Conservation (phyloP, 805 yeast genomes). For the Pichia cephalocereana region DNA sequence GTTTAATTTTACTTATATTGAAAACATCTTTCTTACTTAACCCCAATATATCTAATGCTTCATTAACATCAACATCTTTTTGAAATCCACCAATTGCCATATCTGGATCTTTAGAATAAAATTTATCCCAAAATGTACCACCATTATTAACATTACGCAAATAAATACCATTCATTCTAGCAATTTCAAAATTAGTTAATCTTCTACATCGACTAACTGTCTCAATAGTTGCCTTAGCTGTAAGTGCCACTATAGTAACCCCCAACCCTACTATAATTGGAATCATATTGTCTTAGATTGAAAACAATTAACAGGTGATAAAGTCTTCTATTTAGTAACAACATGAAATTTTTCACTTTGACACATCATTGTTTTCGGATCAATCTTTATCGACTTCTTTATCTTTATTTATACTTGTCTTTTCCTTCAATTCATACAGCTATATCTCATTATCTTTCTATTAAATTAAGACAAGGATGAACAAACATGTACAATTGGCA, state of each 20-base stretch:
- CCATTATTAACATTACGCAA: background rate
- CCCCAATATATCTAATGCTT: conserved; percentile 57
- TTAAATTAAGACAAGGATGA: background rate
- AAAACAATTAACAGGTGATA: too few species aligned
- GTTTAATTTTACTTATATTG: conserved; percentile 53
- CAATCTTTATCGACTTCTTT: too few species aligned
- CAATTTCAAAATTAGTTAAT: conserved; percentile 30
- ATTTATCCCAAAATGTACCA: conserved; percentile 2
- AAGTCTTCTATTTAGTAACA: too few species aligned
- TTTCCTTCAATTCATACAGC: too few species aligned
- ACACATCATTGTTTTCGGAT: too few species aligned
- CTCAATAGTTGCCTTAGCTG: conserved; percentile 30
- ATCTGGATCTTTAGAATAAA: conserved; percentile 21
- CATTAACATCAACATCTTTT: conserved; percentile 56
- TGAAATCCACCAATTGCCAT: conserved; percentile 54
- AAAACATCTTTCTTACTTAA: conserved; percentile 31
- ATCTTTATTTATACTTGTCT: too few species aligned
- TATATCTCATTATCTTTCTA: too few species aligned
- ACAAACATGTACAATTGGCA: background rate
- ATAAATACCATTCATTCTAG: conserved; percentile 30
- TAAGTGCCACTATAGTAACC: conserved; percentile 41
- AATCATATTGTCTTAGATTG: conserved; percentile 17
- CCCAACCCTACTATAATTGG: conserved; percentile 51
- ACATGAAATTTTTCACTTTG: too few species aligned
- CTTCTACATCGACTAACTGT: conserved; percentile 25